Evolutionary conservation across 257 asterid genomes (phyloP), one percentile per base, ranked within the genome.

Genomic region (Craterostigma plantagineum): DNA sequence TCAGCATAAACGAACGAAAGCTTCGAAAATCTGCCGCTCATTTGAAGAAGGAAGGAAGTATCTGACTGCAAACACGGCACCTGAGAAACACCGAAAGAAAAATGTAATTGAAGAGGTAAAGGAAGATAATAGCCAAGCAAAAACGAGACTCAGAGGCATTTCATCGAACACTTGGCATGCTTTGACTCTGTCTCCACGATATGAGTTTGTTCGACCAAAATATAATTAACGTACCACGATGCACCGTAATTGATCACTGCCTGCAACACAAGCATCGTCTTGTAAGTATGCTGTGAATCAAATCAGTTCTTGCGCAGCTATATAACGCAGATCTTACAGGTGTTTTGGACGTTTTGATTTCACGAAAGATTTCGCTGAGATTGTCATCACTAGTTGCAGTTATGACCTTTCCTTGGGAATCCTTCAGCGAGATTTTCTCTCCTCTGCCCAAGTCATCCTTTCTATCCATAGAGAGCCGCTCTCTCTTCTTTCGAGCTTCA

Each of bases 221-320:
- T 2, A 2, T 9, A 7, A 11, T n/a, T n/a, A 33, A 64, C 81
- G 3, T 61, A 86, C 95, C 97, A 86, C 44, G 90, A 67, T 16
- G 93, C 95, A 8, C 95, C 97, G 17, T 81, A 86, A 58, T 82
- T 86, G 64, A 79, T 78, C 36, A 81, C 92, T 17, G 77, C 59
- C 97, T 86, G 97, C 74, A n/a, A n/a, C n/a, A 35, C 0, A 46
- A 11, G 54, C 16, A 39, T 37, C 38, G 43, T 9, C 1, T 41
- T 16, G 4, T 1, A 41, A 23, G 2, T 47, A 33, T 7, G 42
- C 14, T 1, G 4, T 10, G 49, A 18, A n/a, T 50, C 34, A 49
- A 52, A 43, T 60, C 36, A 62, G 62, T 38, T 35, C 38, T 27
- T 27, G 14, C 38, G 38, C 33, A 14, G 12, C 33, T 15, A 14